Percentiles rank a stretch among this genome's conserved stretches.
These are phyloP conservation scores for Pouteria campechiana DNA, from an alignment of 179 eudicot species.

Conservation along the genomic window DNA sequence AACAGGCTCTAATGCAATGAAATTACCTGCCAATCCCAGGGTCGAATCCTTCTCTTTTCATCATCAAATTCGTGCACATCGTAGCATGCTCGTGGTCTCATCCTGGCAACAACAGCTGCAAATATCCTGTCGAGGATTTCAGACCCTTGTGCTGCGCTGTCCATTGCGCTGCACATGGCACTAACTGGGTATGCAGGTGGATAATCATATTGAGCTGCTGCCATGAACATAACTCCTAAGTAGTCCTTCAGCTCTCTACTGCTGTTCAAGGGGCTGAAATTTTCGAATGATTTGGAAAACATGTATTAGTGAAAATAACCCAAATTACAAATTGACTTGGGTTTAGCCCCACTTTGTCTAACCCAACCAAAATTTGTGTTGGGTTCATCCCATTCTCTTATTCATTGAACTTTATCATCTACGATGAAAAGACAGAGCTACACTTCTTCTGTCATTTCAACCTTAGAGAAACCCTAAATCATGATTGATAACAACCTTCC, in stretches of 20 bases:
- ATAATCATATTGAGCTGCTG: slow-evolving; percentile 22
- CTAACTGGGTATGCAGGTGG: slow-evolving; percentile 20
- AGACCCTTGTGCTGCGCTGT: slow-evolving; percentile 12
- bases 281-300: not conserved
- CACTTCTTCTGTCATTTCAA: no score
- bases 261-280: slow-evolving; percentile 10
- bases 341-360: no score
- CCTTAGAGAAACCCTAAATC: no score
- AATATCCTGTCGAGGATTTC: slow-evolving; percentile 10
- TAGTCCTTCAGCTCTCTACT: slow-evolving; percentile 13
- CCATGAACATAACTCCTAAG: slow-evolving; percentile 7
- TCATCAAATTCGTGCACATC: not conserved
- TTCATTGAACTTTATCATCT: no score
- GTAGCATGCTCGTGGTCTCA: slow-evolving; percentile 7
- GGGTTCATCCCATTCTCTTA: no score
- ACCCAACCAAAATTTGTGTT: no score
- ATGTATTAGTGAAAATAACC: no score
- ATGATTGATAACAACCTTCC: no score
- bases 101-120: slow-evolving; percentile 8
- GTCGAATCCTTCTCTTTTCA: slow-evolving; percentile 5
- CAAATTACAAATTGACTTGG: no score
- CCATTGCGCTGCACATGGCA: slow-evolving; percentile 22
- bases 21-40: slow-evolving; percentile 25
- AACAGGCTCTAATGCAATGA: no score
- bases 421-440: no score